Conservation (phyloP, 441 rosid genomes). For the Omphalea diandra region DNA sequence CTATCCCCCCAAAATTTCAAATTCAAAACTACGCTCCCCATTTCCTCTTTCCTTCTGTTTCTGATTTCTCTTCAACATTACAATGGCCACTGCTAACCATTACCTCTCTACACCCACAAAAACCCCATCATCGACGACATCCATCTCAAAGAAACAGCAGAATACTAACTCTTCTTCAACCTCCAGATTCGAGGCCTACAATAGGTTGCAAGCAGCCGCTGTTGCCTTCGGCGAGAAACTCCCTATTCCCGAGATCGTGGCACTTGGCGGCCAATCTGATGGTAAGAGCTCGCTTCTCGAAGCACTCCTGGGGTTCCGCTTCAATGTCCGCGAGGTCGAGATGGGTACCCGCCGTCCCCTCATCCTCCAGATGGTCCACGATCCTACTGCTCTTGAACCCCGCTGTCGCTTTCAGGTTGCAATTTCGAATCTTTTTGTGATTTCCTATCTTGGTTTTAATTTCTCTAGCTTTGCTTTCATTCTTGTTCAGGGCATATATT, state of each 20-base stretch:
- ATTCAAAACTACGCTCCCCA: conserved; percentile 4
- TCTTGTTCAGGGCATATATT: not conserved
- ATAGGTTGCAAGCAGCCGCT: conserved; percentile 85
- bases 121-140: conserved; percentile 46
- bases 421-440: not conserved
- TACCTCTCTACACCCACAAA: conserved; percentile 58
- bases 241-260: conserved; percentile 96
- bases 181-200: conserved; percentile 84
- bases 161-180: conserved; percentile 29
- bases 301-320: conserved; percentile 88
- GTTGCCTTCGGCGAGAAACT: conserved; percentile 99
- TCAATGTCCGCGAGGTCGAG: conserved; percentile 93
- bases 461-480: not conserved
- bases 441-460: not conserved
- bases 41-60: not conserved
- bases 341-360: conserved; percentile 97
- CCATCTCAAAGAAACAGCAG: conserved; percentile 34
- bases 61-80: not conserved
- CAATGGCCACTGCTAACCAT: conserved; percentile 58
- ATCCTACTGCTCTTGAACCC: conserved; percentile 74
- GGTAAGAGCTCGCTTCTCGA: conserved; percentile 96
- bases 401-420: conserved; percentile 90
- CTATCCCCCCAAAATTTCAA: not conserved
- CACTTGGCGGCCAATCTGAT: conserved; percentile 92
- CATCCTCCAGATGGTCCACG: conserved; percentile 94